Evolutionary conservation across 352 stramenopile genomes (phyloP).

Genomic region (Halophytophthora batemanensis): DNA sequence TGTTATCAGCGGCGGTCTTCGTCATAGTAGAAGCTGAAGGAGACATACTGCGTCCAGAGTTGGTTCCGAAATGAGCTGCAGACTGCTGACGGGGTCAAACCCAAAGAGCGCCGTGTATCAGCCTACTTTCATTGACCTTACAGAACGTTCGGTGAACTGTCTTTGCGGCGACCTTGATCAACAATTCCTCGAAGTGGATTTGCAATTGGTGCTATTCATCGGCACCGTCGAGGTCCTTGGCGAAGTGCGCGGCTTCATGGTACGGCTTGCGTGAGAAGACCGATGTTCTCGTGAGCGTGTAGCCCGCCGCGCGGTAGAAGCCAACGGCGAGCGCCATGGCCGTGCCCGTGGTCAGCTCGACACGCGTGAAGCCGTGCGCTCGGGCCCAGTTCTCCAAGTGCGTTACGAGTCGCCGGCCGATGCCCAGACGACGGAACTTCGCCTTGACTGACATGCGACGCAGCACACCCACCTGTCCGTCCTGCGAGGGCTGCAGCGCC

Average conservation of each 20-base stretch:
- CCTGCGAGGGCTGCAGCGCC: conserved; percentile 24
- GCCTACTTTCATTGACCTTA: neutral
- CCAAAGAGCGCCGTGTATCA: no score
- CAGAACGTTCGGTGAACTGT: neutral
- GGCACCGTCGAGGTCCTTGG: conserved; percentile 10
- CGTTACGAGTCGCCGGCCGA: conserved; percentile 23
- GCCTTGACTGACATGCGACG: conserved; percentile 35
- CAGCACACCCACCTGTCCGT: conserved; percentile 24
- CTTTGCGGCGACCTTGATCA: no score
- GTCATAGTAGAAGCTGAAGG: no score
- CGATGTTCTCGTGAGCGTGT: conserved; percentile 21
- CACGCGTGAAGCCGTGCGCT: conserved; percentile 12
- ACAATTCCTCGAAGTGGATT: neutral
- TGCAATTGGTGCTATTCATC: neutral
- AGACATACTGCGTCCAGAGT: no score
- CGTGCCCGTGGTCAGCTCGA: conserved; percentile 30
- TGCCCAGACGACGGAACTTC: conserved; percentile 23
- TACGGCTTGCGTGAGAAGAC: conserved; percentile 18
- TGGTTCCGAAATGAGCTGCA: no score
- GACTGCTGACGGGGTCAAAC: no score
- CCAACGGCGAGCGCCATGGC: conserved; percentile 19
- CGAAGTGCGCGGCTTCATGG: conserved; percentile 20
- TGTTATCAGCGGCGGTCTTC: no score
- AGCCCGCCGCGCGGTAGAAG: conserved; percentile 33
- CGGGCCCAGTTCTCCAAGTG: conserved; percentile 31